Evolutionary conservation across 2,329 filamentous ascomycete species (phyloP).

Genomic region (Aspergillus viridinutans): DNA sequence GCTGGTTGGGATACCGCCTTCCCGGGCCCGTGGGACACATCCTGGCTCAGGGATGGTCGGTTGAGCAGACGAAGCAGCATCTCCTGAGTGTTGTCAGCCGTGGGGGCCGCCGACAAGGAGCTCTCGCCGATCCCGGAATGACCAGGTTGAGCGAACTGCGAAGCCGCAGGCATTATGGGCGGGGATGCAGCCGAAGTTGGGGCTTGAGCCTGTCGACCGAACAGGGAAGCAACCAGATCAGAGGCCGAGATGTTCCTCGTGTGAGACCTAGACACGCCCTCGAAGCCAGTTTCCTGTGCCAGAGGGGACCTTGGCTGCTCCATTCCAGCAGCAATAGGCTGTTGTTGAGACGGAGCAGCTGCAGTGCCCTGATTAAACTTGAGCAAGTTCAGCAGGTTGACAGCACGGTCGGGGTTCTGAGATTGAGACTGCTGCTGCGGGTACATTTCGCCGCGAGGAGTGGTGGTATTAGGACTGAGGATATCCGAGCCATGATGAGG

Average conservation of each 20-base stretch:
- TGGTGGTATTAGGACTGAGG: constrained; percentile 53
- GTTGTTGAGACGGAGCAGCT: constrained; percentile 26
- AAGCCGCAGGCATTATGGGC: constrained; percentile 15
- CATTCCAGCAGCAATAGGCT: constrained; percentile 18
- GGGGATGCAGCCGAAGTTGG: constrained; percentile 30
- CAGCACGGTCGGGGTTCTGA: constrained; percentile 47
- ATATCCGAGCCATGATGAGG: constrained; percentile 56
- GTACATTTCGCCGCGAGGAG: constrained; percentile 42
- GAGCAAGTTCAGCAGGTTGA: constrained; percentile 60
- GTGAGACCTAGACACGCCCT: constrained; percentile 24
- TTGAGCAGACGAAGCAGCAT: constrained; percentile 83
- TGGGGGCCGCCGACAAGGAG: constrained; percentile 18
- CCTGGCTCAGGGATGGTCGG: constrained; percentile 52
- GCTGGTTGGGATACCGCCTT: constrained; percentile 36
- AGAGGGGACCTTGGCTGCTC: constrained; percentile 26
- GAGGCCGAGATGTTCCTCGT: constrained; percentile 49
- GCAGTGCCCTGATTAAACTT: constrained; percentile 55
- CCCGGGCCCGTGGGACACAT: constrained; percentile 21
- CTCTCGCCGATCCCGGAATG: constrained; percentile 16
- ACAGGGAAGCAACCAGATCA: constrained; percentile 55
- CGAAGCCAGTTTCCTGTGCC: constrained; percentile 20
- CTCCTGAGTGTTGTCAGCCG: constrained; percentile 70
- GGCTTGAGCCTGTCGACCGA: constrained; percentile 40
- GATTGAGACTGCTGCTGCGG: constrained; percentile 33
- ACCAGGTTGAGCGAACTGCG: constrained; percentile 20